phyloP scores from a whole-genome alignment of 2,329 filamentous ascomycete species.

The Cadophora malorum region DNA sequence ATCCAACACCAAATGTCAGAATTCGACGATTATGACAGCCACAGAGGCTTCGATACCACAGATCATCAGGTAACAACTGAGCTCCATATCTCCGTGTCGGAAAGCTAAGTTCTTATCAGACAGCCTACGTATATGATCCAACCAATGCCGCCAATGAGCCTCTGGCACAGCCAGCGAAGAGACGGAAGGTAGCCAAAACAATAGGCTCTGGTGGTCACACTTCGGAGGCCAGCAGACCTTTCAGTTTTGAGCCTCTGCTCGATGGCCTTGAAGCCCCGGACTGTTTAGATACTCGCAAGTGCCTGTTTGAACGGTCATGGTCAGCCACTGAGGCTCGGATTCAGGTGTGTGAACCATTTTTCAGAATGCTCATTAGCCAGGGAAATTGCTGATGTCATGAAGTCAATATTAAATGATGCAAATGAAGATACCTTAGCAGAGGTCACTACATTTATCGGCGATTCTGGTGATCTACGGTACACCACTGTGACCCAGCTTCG shows the following conservation, averaged over 20 bases:
- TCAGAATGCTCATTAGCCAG: neutral
- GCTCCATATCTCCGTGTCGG: neutral
- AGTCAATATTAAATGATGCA: conserved; percentile 64
- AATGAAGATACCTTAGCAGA: conserved; percentile 66
- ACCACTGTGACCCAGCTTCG: neutral
- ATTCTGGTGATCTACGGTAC: conserved; percentile 43
- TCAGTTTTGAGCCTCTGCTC: conserved; percentile 59
- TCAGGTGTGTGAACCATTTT: conserved; percentile 51
- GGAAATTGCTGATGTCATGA: conserved; percentile 44
- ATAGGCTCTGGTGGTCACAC: conserved; percentile 24
- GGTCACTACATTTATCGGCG: conserved; percentile 61
- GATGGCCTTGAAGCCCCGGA: conserved; percentile 58
- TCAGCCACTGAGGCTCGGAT: conserved; percentile 66
- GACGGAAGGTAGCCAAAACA: conserved; percentile 44
- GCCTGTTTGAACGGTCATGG: conserved; percentile 70
- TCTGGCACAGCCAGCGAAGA: conserved; percentile 45
- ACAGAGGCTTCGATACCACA: conserved; percentile 40
- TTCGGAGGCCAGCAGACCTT: conserved; percentile 13
- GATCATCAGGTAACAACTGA: conserved; percentile 44
- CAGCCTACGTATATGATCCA: conserved; percentile 48
- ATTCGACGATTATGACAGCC: conserved; percentile 38
- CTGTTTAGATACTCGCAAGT: conserved; percentile 59
- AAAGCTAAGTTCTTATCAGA: conserved; percentile 37
- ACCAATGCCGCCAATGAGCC: conserved; percentile 29
- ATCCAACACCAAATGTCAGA: conserved; percentile 41